phyloP scores from a whole-genome alignment of 2,329 filamentous ascomycete species.

The Monilinia vaccinii-corymbosi region DNA sequence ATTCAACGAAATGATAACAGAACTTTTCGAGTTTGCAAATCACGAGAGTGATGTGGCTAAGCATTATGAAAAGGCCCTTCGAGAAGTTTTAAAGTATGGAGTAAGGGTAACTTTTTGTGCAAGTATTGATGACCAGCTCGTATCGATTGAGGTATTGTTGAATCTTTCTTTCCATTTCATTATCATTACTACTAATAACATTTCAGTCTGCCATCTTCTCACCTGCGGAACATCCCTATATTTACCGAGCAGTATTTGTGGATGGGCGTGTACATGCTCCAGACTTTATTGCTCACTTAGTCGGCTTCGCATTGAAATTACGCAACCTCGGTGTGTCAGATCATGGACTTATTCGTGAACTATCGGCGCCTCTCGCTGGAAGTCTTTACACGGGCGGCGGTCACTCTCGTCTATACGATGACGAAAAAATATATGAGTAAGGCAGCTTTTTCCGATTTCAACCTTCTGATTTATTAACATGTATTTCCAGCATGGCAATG shows the following conservation, averaged over 20 bases:
- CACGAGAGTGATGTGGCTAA: slow-evolving; percentile 73
- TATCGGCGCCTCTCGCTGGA: slow-evolving; percentile 80
- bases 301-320: slow-evolving; percentile 87
- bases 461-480: slow-evolving; percentile 6
- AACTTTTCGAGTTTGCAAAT: slow-evolving; percentile 89
- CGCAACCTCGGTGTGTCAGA: slow-evolving; percentile 89
- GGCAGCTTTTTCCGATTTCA: slow-evolving; percentile 21
- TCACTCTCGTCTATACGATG: slow-evolving; percentile 88
- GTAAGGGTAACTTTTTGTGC: slow-evolving; percentile 81
- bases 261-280: slow-evolving; percentile 87
- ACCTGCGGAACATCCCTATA: slow-evolving; percentile 79
- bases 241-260: slow-evolving; percentile 92
- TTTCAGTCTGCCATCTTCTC: slow-evolving; percentile 72
- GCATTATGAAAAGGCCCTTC: slow-evolving; percentile 68
- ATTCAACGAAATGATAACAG: slow-evolving; percentile 82
- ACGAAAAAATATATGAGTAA: slow-evolving; percentile 72
- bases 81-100: slow-evolving; percentile 66
- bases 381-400: slow-evolving; percentile 88
- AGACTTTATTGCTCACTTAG: slow-evolving; percentile 86
- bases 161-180: background rate
- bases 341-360: slow-evolving; percentile 84
- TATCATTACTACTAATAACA: slow-evolving; percentile 20
- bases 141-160: slow-evolving; percentile 71
- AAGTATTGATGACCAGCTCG: slow-evolving; percentile 93
- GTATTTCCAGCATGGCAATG: slow-evolving; percentile 48